Percentiles rank a stretch among this genome's conserved stretches.
Conservation (phyloP, 805 yeast species). For the Grigorovia transvaalensis region DNA sequence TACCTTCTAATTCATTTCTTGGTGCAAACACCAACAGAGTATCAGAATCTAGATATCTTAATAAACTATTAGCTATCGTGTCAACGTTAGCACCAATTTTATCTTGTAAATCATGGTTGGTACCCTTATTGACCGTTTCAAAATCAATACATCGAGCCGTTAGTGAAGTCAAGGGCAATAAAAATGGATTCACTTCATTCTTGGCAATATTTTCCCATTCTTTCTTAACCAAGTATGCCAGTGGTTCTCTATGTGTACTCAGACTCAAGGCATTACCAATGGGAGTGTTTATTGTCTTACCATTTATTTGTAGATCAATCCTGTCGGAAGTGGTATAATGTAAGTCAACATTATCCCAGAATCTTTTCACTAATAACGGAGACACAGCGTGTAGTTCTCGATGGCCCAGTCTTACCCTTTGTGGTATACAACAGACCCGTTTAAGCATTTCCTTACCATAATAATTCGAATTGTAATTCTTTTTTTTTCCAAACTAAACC, state of each 20-base stretch:
- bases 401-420: not conserved
- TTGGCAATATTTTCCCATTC: slow-evolving; percentile 79
- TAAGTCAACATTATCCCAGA: slow-evolving; percentile 65
- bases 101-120: slow-evolving; percentile 36
- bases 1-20: slow-evolving; percentile 68
- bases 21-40: slow-evolving; percentile 85
- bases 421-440: not conserved
- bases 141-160: slow-evolving; percentile 83
- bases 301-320: slow-evolving; percentile 55
- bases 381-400: not conserved
- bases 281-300: slow-evolving; percentile 75
- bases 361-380: slow-evolving; percentile 33
- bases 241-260: slow-evolving; percentile 45
- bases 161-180: slow-evolving; percentile 79
- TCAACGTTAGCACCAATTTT: slow-evolving; percentile 51
- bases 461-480: too few relatives aligned
- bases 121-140: slow-evolving; percentile 28
- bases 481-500: too few relatives aligned
- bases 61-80: slow-evolving; percentile 46
- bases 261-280: slow-evolving; percentile 59
- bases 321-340: slow-evolving; percentile 24
- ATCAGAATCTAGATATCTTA: slow-evolving; percentile 89
- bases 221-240: slow-evolving; percentile 69
- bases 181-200: slow-evolving; percentile 51
- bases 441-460: not conserved